phyloP scores from a whole-genome alignment of 352 stramenopile species.

The Pseudoperonospora humuli region DNA sequence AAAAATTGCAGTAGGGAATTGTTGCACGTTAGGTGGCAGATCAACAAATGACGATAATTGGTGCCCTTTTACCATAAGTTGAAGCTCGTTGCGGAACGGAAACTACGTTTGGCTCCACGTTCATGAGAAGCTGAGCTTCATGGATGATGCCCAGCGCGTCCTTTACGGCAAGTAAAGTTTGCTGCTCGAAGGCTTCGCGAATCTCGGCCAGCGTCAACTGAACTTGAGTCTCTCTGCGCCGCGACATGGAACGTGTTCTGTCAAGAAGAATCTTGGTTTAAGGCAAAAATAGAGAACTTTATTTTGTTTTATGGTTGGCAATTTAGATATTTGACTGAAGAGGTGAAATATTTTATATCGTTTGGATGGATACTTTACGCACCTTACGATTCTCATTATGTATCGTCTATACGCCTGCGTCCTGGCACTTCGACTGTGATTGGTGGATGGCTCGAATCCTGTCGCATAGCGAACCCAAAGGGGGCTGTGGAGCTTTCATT shows the following conservation, averaged over 20 bases:
- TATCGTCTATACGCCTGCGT: too few species aligned
- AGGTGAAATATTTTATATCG: too few species aligned
- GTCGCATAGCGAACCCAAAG: too few species aligned
- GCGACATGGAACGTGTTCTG: constrained; percentile 15
- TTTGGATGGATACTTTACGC: too few species aligned
- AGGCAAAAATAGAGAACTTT: too few species aligned
- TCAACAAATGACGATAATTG: neutral
- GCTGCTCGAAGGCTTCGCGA: constrained; percentile 50
- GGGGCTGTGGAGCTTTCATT: too few species aligned
- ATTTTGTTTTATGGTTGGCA: too few species aligned
- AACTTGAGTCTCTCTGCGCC: constrained; percentile 27
- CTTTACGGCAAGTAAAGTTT: constrained; percentile 42
- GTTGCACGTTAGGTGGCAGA: neutral
- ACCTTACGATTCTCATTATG: too few species aligned
- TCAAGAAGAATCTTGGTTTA: too few species aligned
- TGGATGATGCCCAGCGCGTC: constrained; percentile 61
- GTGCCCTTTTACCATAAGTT: constrained; percentile 23
- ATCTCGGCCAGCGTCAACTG: constrained; percentile 31
- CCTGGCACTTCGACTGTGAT: too few species aligned
- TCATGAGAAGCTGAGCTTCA: constrained; percentile 52
- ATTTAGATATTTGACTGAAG: too few species aligned
- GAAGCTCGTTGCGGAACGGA: constrained; percentile 20
- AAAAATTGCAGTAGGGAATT: constrained; percentile 8
- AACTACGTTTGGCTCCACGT: constrained; percentile 55
- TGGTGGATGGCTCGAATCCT: too few species aligned